Evolutionary conservation across 140 eudicot species (phyloP).

Genomic region (Erigeron philadelphicus): DNA sequence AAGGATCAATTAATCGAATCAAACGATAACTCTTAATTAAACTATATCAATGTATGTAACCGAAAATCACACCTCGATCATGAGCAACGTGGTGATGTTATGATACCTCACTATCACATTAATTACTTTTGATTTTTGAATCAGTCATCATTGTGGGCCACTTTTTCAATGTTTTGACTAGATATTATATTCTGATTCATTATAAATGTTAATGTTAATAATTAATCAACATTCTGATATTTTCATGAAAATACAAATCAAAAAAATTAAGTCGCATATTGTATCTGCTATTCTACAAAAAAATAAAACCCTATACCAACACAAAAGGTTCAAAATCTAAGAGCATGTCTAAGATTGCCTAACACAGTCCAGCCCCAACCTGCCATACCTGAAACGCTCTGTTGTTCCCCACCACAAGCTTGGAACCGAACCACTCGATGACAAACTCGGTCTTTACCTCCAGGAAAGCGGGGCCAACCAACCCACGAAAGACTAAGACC

Average conservation of each 20-base stretch:
- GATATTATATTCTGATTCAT: no score
- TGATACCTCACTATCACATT: no score
- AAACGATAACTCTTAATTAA: not conserved
- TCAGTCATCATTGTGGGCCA: no score
- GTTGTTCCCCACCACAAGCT: constrained; percentile 14
- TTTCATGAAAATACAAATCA: no score
- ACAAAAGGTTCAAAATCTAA: no score
- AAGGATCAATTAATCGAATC: not conserved
- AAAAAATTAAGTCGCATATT: not conserved
- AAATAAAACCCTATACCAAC: not conserved
- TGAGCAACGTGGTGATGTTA: no score
- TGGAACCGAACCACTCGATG: constrained; percentile 10
- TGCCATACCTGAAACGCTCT: not conserved
- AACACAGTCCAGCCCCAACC: not conserved
- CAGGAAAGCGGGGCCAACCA: not conserved
- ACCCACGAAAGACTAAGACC: not conserved
- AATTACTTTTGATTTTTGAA: no score
- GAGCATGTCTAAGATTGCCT: not conserved
- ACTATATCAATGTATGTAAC: no score
- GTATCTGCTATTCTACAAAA: not conserved
- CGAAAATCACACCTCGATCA: no score
- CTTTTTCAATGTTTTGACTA: no score
- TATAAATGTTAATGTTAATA: no score
- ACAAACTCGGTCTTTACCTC: not conserved
- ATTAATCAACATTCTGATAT: no score